Conservation (phyloP, 139 green algal genomes). For the Haematococcus sp. region DNA sequence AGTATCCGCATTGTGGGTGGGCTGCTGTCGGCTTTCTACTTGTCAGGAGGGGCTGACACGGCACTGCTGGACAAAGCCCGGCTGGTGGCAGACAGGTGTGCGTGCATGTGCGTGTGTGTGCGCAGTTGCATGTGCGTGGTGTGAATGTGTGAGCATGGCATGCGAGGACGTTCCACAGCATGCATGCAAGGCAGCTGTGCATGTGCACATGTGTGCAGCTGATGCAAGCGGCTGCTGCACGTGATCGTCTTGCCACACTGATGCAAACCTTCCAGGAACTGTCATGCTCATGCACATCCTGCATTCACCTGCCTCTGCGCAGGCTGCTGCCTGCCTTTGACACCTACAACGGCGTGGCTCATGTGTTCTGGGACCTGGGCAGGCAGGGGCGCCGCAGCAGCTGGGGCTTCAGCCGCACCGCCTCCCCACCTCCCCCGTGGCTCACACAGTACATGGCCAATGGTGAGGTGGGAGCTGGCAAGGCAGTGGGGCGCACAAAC, state of each 20-base stretch:
- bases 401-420: too few species aligned
- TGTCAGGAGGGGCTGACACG: constrained; percentile 41
- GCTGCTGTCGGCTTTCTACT: constrained; percentile 77
- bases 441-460: too few species aligned
- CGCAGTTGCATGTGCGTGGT: too few species aligned
- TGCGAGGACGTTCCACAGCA: too few species aligned
- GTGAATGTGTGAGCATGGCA: too few species aligned
- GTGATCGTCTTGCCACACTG: too few species aligned
- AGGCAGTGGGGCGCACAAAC: background rate
- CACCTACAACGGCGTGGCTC: background rate
- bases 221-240: too few species aligned
- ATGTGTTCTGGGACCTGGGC: background rate
- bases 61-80: constrained; percentile 1
- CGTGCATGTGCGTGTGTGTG: background rate
- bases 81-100: constrained; percentile 1
- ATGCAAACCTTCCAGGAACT: too few species aligned
- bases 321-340: constrained; percentile 3
- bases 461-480: background rate
- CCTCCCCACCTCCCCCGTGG: too few species aligned
- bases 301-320: background rate
- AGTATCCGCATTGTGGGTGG: constrained; percentile 92
- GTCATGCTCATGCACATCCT: too few species aligned
- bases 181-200: too few species aligned
- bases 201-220: too few species aligned
- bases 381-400: background rate